A percentile compares a stretch with the other conserved stretches of the same genome.
Conservation (phyloP, 1,139 yeast species). For the Casaregolazyma lundiana region DNA sequence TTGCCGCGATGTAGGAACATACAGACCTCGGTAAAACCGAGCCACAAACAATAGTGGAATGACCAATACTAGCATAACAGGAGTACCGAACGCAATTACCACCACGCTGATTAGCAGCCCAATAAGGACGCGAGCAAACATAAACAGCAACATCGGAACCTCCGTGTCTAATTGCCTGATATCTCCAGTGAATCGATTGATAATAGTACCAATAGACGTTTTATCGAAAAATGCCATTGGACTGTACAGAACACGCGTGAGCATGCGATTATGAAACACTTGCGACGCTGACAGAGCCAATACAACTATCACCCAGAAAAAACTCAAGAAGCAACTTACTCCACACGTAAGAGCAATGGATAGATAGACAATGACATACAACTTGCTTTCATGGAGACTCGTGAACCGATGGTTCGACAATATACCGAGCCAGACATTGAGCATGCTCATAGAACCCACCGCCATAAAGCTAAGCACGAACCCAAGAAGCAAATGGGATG, state of each 20-base stretch:
- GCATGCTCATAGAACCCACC: conserved; percentile 37
- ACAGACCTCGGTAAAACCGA: conserved; percentile 56
- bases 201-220: conserved; percentile 65
- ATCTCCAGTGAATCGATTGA: conserved; percentile 76
- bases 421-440: neutral
- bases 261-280: conserved; percentile 60
- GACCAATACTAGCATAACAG: conserved; percentile 57
- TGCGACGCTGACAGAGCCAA: conserved; percentile 81
- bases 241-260: conserved; percentile 62
- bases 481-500: neutral
- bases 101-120: conserved; percentile 62
- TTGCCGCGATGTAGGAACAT: conserved; percentile 81
- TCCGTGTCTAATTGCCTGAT: conserved; percentile 81
- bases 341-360: conserved; percentile 62
- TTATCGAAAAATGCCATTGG: conserved; percentile 69
- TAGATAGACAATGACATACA: conserved; percentile 65
- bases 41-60: conserved; percentile 47
- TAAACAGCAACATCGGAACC: conserved; percentile 42
- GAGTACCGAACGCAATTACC: conserved; percentile 73
- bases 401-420: neutral
- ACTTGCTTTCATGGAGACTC: conserved; percentile 43
- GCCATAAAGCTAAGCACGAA: neutral
- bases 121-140: conserved; percentile 54
- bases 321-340: conserved; percentile 51
- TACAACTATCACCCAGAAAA: conserved; percentile 49